Conservation (phyloP, 2,329 filamentous ascomycete species). For the Trichoderma aggressivum region DNA sequence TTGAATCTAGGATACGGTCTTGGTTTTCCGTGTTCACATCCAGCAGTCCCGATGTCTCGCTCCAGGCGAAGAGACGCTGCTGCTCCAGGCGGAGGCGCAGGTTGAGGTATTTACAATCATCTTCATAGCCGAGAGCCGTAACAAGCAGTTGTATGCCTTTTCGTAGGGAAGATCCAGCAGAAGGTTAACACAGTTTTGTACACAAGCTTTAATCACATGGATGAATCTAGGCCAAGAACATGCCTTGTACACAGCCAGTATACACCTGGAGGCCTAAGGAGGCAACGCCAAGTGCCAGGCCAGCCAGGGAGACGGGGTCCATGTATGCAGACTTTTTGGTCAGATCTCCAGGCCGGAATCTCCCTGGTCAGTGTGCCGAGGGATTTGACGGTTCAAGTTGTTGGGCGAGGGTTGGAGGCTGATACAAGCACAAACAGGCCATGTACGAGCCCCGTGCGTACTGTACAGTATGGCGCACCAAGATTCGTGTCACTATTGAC, state of each 20-base stretch:
- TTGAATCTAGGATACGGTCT: slow-evolving; percentile 43
- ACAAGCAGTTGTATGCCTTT: slow-evolving; percentile 46
- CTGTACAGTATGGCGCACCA: neutral
- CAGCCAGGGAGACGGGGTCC: slow-evolving; percentile 43
- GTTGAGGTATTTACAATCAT: slow-evolving; percentile 48
- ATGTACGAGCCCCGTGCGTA: too few relatives aligned
- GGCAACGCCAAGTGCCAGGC: slow-evolving; percentile 44
- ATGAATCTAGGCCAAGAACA: slow-evolving; percentile 6
- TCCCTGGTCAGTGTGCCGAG: neutral
- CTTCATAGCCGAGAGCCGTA: slow-evolving; percentile 46
- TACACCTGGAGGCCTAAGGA: slow-evolving; percentile 46
- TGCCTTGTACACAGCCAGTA: slow-evolving; percentile 44
- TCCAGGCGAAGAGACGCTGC: slow-evolving; percentile 48
- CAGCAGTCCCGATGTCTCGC: slow-evolving; percentile 46
- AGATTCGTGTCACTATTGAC: neutral
- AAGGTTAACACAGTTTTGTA: neutral
- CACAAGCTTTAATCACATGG: neutral
- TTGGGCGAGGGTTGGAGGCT: neutral
- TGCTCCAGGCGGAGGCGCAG: slow-evolving; percentile 49
- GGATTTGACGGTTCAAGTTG: neutral
- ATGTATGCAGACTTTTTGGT: slow-evolving; percentile 25
- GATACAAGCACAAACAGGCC: neutral
- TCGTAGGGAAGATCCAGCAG: neutral
- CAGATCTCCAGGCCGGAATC: neutral
- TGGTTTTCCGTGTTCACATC: slow-evolving; percentile 42